Conservation (phyloP, 257 asterid genomes). For the Solanum neorickii region DNA sequence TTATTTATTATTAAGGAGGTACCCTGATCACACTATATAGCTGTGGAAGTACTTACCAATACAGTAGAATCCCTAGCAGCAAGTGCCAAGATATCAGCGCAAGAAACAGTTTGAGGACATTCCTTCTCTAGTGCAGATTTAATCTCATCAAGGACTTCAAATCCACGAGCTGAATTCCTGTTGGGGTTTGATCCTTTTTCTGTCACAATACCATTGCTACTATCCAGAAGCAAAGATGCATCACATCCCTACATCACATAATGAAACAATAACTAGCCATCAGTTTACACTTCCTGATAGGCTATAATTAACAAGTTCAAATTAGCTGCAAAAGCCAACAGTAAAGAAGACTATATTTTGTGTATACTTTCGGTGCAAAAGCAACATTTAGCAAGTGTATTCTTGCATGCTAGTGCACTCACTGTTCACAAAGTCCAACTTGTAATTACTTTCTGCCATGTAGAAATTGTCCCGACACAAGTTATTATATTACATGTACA, state of each 20-base stretch:
- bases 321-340: background rate
- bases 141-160: slow-evolving; percentile 73
- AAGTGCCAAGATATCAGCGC: slow-evolving; percentile 77
- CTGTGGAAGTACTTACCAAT: slow-evolving; percentile 27
- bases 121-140: slow-evolving; percentile 66
- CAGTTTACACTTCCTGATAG: background rate
- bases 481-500: background rate
- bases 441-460: background rate
- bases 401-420: background rate
- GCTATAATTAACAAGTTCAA: background rate
- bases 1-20: background rate
- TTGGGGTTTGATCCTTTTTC: slow-evolving; percentile 73
- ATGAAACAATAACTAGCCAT: background rate
- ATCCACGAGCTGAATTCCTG: slow-evolving; percentile 76
- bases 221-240: slow-evolving; percentile 81
- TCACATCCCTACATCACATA: slow-evolving; percentile 64
- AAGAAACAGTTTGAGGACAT: slow-evolving; percentile 83
- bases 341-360: background rate
- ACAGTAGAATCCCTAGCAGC: slow-evolving; percentile 83
- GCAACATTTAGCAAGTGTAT: background rate
- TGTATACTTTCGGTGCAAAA: background rate
- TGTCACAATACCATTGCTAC: slow-evolving; percentile 26
- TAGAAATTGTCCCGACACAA: background rate
- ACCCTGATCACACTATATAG: background rate
- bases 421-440: background rate